Conservation (phyloP, 495 filamentous ascomycete genomes). For the Talaromyces ruber region DNA sequence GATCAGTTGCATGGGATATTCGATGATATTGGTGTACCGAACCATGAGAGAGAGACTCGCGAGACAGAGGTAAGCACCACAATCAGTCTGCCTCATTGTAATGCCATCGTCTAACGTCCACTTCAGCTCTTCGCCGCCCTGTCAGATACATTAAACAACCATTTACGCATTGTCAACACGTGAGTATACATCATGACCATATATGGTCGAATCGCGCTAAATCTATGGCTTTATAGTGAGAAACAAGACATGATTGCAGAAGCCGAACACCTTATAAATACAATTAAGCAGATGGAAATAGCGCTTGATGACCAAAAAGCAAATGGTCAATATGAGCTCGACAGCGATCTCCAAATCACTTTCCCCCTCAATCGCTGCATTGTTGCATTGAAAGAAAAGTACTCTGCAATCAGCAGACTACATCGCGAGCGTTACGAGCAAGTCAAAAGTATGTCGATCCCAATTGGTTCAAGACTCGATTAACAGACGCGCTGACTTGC, state of each 20-base stretch:
- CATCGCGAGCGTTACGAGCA: conserved; percentile 89
- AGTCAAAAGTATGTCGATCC: conserved; percentile 60
- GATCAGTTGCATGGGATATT: conserved; percentile 85
- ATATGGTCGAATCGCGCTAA: background rate
- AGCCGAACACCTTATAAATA: conserved; percentile 73
- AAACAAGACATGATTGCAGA: conserved; percentile 82
- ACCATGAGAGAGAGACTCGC: conserved; percentile 78
- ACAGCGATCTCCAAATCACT: conserved; percentile 63
- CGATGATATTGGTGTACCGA: conserved; percentile 89
- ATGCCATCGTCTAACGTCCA: conserved; percentile 7
- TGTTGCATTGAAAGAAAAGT: conserved; percentile 73
- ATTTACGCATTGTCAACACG: conserved; percentile 68
- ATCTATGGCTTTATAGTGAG: conserved; percentile 43
- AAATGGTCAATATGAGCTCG: conserved; percentile 49
- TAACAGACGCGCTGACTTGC: conserved; percentile 21
- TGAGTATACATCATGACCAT: conserved; percentile 21
- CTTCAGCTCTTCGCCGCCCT: conserved; percentile 74
- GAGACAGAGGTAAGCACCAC: conserved; percentile 65
- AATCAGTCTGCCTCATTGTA: background rate
- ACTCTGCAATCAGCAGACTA: conserved; percentile 64
- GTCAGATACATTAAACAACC: conserved; percentile 78
- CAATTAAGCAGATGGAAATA: conserved; percentile 86
- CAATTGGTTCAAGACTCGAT: background rate
- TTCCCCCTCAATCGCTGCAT: conserved; percentile 75
- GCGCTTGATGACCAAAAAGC: conserved; percentile 71